phyloP scores from a whole-genome alignment of 192 early-diverging fungal species.

The Coemansia brasiliensis region DNA sequence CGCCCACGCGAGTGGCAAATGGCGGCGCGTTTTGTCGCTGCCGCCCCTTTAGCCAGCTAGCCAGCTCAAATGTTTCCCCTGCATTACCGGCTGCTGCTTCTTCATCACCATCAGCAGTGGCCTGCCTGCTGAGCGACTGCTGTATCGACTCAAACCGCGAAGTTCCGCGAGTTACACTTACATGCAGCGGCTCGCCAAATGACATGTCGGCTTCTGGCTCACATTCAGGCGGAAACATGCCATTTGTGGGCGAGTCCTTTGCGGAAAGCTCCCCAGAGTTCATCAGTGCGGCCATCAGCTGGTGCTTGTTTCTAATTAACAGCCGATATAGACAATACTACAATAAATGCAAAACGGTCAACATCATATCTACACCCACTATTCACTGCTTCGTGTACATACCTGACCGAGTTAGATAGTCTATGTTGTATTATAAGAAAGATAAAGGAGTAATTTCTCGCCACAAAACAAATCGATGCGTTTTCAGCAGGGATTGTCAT shows the following conservation, averaged over 20 bases:
- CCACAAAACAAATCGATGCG: too few species aligned
- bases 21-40: constrained; percentile 23
- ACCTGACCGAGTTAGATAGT: too few species aligned
- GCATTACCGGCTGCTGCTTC: background rate
- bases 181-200: constrained; percentile 52
- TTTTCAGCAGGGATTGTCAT: too few species aligned
- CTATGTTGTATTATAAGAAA: too few species aligned
- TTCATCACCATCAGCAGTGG: constrained; percentile 9
- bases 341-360: too few species aligned
- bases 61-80: constrained; percentile 12
- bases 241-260: constrained; percentile 5
- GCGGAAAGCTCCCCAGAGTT: background rate
- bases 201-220: constrained; percentile 15
- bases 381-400: too few species aligned
- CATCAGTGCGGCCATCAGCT: too few species aligned
- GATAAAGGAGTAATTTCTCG: too few species aligned
- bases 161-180: constrained; percentile 31
- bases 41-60: constrained; percentile 19
- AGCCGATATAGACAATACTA: too few species aligned
- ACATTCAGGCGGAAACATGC: constrained; percentile 1
- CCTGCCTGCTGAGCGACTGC: constrained; percentile 22
- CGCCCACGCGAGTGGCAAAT: constrained; percentile 47
- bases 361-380: too few species aligned
- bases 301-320: too few species aligned
- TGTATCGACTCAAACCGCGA: constrained; percentile 39